These are phyloP conservation scores for Trypanosoma cruzi DNA, from an alignment of 208 protist species.

Conservation along the genomic window DNA sequence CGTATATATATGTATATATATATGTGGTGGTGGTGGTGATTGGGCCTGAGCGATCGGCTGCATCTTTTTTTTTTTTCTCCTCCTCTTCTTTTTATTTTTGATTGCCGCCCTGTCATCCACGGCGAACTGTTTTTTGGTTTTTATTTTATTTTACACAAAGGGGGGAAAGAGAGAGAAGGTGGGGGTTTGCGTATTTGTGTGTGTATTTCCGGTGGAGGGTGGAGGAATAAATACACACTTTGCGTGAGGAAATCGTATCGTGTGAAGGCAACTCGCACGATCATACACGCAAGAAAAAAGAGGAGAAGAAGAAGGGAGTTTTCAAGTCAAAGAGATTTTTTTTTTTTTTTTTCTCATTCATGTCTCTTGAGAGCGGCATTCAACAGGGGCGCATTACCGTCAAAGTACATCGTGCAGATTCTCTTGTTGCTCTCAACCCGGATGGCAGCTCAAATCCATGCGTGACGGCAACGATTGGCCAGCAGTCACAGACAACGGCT, in stretches of 20 bases:
- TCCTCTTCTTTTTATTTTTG: too few relatives aligned
- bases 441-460: conserved; percentile 79
- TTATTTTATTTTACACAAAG: too few relatives aligned
- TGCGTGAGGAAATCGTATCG: too few relatives aligned
- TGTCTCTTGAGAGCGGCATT: conserved; percentile 21
- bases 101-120: too few relatives aligned
- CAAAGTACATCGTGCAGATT: conserved; percentile 58
- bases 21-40: background rate
- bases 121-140: too few relatives aligned
- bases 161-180: too few relatives aligned
- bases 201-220: too few relatives aligned
- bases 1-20: conserved; percentile 22
- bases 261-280: too few relatives aligned
- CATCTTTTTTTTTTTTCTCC: too few relatives aligned
- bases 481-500: conserved; percentile 40
- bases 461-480: conserved; percentile 57
- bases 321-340: background rate
- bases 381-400: conserved; percentile 38
- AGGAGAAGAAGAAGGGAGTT: background rate
- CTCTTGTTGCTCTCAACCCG: conserved; percentile 63
- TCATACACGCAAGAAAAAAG: background rate
- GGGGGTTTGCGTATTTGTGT: too few relatives aligned
- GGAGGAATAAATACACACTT: too few relatives aligned
- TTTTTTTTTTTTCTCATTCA: background rate
- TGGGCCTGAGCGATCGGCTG: background rate